These are phyloP conservation scores for Pelagophyceae sp. DNA, from an alignment of 352 stramenopile species.

Conservation along the genomic window DNA sequence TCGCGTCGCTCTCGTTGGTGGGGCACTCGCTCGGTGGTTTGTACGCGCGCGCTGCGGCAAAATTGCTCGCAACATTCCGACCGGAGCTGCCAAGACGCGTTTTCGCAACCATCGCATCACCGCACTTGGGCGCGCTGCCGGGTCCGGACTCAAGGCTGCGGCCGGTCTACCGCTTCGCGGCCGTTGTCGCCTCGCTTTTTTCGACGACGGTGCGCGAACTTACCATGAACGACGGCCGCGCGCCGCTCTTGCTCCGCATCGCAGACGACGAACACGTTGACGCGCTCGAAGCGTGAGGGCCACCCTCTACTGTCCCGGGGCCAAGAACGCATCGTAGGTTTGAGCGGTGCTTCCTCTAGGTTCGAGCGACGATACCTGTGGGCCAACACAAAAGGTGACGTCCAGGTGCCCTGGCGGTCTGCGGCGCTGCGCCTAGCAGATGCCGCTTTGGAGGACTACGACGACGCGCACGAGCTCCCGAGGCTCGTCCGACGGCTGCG, in stretches of 20 bases:
- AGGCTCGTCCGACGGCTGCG: no score
- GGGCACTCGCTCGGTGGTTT: slow-evolving; percentile 26
- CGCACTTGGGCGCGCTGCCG: neutral
- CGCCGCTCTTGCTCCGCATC: neutral
- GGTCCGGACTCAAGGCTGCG: neutral
- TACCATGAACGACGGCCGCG: neutral
- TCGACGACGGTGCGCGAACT: neutral
- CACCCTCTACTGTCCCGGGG: no score
- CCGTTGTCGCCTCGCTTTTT: neutral
- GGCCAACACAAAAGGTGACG: neutral
- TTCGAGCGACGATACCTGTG: no score
- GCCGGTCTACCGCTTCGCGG: neutral
- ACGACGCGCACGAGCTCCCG: no score
- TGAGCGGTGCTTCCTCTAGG: no score
- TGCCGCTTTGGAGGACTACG: no score
- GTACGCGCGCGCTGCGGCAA: slow-evolving; percentile 20
- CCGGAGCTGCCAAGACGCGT: neutral
- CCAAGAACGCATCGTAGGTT: no score
- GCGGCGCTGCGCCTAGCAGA: neutral
- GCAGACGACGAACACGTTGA: neutral
- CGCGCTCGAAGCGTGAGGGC: neutral
- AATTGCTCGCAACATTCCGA: neutral
- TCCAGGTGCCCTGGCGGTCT: neutral
- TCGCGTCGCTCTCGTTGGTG: slow-evolving; percentile 19
- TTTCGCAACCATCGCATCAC: neutral